Evolutionary conservation across 2,329 filamentous ascomycete genomes (phyloP).

Genomic region (Aspergillus novofumigatus): DNA sequence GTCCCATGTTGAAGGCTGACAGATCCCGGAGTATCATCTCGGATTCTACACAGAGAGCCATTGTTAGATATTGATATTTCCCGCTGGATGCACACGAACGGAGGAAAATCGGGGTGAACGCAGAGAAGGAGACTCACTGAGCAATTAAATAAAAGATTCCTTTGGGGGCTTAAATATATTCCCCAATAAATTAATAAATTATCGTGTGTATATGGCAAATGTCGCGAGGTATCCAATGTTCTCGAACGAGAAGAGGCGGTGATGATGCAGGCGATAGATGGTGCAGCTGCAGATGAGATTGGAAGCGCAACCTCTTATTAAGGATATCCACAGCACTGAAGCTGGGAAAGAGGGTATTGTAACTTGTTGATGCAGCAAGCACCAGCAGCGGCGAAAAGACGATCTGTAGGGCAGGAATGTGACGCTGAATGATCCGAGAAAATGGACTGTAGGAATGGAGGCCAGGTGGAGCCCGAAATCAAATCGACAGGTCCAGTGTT

Average conservation of each 20-base stretch:
- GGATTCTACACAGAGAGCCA: slow-evolving; percentile 29
- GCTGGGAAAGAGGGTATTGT: slow-evolving; percentile 8
- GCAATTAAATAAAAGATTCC: slow-evolving; percentile 11
- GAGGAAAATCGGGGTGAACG: background rate
- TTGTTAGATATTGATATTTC: slow-evolving; percentile 22
- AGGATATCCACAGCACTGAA: slow-evolving; percentile 23
- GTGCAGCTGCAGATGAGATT: slow-evolving; percentile 34
- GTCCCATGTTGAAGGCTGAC: slow-evolving; percentile 46
- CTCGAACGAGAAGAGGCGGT: slow-evolving; percentile 24
- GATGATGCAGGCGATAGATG: slow-evolving; percentile 20
- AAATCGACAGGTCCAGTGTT: slow-evolving; percentile 17
- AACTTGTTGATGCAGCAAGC: slow-evolving; percentile 14
- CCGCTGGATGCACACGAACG: background rate
- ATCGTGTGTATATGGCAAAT: slow-evolving; percentile 15
- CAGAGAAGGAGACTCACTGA: slow-evolving; percentile 12
- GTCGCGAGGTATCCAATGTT: slow-evolving; percentile 17
- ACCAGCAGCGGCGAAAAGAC: slow-evolving; percentile 10
- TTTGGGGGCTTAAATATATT: background rate
- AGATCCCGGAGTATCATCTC: slow-evolving; percentile 41
- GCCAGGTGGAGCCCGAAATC: slow-evolving; percentile 13
- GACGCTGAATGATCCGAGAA: slow-evolving; percentile 18
- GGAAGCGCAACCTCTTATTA: slow-evolving; percentile 34
- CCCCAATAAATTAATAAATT: slow-evolving; percentile 8
- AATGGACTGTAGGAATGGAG: slow-evolving; percentile 16
- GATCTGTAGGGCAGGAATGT: slow-evolving; percentile 27